A percentile compares a stretch with the other conserved stretches of the same genome.
phyloP scores from a whole-genome alignment of 208 protist species.

The Trypanosoma platydactyli region DNA sequence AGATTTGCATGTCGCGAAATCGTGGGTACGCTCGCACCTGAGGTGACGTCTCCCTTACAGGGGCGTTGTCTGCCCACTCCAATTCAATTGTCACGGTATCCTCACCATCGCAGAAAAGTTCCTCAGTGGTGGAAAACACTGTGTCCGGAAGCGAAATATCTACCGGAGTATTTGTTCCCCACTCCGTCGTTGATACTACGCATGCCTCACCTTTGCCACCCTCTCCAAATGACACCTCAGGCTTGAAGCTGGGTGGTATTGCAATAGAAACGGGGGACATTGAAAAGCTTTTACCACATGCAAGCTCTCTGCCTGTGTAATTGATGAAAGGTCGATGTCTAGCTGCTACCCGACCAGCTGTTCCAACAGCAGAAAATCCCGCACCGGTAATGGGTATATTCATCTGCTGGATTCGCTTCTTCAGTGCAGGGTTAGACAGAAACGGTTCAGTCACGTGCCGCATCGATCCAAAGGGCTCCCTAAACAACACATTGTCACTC shows the following conservation, averaged over 20 bases:
- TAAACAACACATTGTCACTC: constrained; percentile 37
- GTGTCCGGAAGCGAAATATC: neutral
- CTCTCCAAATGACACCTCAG: neutral
- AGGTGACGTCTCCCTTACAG: constrained; percentile 36
- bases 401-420: constrained; percentile 46
- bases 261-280: neutral
- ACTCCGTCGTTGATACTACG: neutral
- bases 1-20: constrained; percentile 46
- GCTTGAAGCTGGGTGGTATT: neutral
- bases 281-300: neutral
- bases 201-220: neutral
- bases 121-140: constrained; percentile 1
- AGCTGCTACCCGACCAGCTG: constrained; percentile 22
- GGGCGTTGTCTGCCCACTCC: constrained; percentile 5
- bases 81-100: constrained; percentile 15
- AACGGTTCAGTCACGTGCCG: constrained; percentile 37
- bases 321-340: constrained; percentile 54
- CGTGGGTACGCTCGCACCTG: constrained; percentile 61
- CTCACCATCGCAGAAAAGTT: neutral
- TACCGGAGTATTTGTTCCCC: neutral
- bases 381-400: constrained; percentile 48
- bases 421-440: constrained; percentile 18
- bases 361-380: constrained; percentile 31
- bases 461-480: constrained; percentile 27
- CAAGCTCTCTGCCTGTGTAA: constrained; percentile 15